Evolutionary conservation across 2,329 filamentous ascomycete genomes (phyloP).

Genomic region (Parascedosporium putredinis): DNA sequence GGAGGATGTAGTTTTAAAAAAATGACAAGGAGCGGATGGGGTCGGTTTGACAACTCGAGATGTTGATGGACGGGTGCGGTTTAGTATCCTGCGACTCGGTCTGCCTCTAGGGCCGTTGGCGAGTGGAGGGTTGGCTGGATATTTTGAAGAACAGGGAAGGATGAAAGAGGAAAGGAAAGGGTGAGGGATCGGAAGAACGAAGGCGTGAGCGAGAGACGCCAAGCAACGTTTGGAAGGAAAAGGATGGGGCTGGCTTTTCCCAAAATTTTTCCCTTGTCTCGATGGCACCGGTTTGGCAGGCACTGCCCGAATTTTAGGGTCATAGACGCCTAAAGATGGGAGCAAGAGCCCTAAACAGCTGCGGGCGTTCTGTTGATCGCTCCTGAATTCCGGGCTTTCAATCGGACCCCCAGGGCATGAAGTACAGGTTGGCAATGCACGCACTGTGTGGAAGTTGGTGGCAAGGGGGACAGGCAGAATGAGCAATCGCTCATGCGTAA

Average conservation of each 20-base stretch:
- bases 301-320: neutral
- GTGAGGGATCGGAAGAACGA: conserved; percentile 5
- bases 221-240: conserved; percentile 10
- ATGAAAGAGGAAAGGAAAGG: conserved; percentile 9
- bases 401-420: too few species aligned
- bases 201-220: conserved; percentile 10
- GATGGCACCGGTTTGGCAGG: neutral
- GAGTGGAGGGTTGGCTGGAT: conserved; percentile 6
- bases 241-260: conserved; percentile 17
- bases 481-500: conserved; percentile 1
- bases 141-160: conserved; percentile 7
- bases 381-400: neutral
- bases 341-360: neutral
- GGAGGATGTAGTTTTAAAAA: conserved; percentile 1
- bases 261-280: conserved; percentile 6
- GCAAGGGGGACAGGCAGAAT: neutral
- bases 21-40: conserved; percentile 9
- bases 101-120: conserved; percentile 4
- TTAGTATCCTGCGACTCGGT: conserved; percentile 4
- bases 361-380: neutral
- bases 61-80: conserved; percentile 9
- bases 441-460: neutral
- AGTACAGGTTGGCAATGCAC: neutral
- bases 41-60: conserved; percentile 8
- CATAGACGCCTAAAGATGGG: neutral